Evolutionary conservation across 768 basidiomycete genomes (phyloP).

Genomic region (Suillus discolor): DNA sequence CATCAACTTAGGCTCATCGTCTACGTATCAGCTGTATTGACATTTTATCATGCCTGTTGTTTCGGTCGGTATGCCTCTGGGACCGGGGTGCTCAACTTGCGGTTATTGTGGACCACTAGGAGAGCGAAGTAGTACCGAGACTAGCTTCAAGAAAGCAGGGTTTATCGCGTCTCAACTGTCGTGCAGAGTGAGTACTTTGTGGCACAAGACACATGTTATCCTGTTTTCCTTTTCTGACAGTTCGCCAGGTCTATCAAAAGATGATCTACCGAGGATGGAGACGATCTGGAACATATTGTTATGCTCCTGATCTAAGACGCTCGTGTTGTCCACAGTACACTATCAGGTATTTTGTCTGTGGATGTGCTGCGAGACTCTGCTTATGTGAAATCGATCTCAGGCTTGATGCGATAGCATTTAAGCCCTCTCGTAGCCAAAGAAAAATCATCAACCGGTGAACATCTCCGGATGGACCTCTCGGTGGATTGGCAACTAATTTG

Average conservation of each 20-base stretch:
- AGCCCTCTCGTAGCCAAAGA: constrained; percentile 72
- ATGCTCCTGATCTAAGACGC: constrained; percentile 79
- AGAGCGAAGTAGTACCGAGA: constrained; percentile 38
- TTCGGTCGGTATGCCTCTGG: constrained; percentile 31
- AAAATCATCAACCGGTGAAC: constrained; percentile 70
- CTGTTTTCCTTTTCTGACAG: neutral
- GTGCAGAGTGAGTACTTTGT: constrained; percentile 44
- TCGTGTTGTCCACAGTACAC: constrained; percentile 97
- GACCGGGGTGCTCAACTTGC: constrained; percentile 46
- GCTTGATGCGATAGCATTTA: constrained; percentile 67
- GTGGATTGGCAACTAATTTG: neutral
- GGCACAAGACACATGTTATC: neutral
- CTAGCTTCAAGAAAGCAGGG: constrained; percentile 51
- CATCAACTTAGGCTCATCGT: neutral
- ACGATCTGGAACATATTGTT: constrained; percentile 80
- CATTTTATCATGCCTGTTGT: constrained; percentile 23
- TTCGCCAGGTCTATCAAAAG: constrained; percentile 65
- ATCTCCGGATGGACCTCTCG: neutral
- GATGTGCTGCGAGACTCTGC: neutral
- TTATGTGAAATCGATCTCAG: constrained; percentile 35
- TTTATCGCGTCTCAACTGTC: constrained; percentile 53
- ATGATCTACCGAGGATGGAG: constrained; percentile 90
- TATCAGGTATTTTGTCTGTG: constrained; percentile 62
- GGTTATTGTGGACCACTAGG: constrained; percentile 71
- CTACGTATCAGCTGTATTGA: neutral